Percentiles rank a stretch among this genome's conserved stretches.
Conservation (phyloP, 2,329 filamentous ascomycete genomes). For the Diaporthe humulicola region DNA sequence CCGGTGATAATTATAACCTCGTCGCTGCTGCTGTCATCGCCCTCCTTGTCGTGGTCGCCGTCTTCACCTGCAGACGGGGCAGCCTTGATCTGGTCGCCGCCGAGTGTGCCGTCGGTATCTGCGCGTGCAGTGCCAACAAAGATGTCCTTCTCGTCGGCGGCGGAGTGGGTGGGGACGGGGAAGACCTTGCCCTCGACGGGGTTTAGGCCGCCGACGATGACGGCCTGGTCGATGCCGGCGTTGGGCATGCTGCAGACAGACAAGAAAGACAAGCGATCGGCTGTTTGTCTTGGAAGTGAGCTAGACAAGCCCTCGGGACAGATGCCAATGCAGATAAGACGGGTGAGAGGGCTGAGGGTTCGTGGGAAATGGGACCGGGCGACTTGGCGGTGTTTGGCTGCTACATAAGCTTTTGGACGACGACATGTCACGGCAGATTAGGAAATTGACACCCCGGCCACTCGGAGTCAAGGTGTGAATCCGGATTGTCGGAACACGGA, state of each 20-base stretch:
- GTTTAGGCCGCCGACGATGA: constrained; percentile 47
- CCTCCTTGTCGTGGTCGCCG: constrained; percentile 48
- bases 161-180: constrained; percentile 46
- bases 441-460: background rate
- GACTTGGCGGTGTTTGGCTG: background rate
- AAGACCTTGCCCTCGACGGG: constrained; percentile 48
- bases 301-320: constrained; percentile 7
- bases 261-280: constrained; percentile 2
- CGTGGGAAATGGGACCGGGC: background rate
- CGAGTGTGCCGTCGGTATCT: constrained; percentile 20
- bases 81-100: constrained; percentile 43
- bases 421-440: background rate
- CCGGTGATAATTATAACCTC: constrained; percentile 65
- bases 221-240: constrained; percentile 40
- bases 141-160: constrained; percentile 49
- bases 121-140: constrained; percentile 37
- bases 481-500: constrained; percentile 5
- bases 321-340: constrained; percentile 5
- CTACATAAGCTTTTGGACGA: constrained; percentile 23
- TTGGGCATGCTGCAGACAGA: constrained; percentile 19
- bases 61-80: constrained; percentile 39
- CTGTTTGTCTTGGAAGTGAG: constrained; percentile 6
- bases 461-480: background rate
- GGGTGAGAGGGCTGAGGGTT: background rate
- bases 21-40: constrained; percentile 45